Conservation (phyloP, 2,329 filamentous ascomycete species). For the Remersonia thermophila region DNA sequence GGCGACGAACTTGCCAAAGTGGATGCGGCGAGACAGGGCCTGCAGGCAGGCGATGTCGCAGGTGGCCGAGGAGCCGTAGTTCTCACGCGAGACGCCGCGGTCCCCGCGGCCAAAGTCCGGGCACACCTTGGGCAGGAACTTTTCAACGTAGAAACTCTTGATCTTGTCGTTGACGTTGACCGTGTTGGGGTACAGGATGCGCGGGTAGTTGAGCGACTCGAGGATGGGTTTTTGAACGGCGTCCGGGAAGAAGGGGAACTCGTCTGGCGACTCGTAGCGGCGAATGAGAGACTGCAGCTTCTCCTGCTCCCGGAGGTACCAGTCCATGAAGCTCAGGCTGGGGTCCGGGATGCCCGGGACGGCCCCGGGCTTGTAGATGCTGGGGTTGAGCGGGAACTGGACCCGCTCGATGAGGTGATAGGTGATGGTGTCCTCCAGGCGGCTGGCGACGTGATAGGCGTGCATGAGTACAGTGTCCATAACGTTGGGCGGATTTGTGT, state of each 20-base stretch:
- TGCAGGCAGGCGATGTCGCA: slow-evolving; percentile 86
- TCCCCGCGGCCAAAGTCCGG: slow-evolving; percentile 63
- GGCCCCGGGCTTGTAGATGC: slow-evolving; percentile 74
- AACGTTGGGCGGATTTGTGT: too few relatives aligned
- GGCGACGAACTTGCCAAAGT: slow-evolving; percentile 97
- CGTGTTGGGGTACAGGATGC: slow-evolving; percentile 74
- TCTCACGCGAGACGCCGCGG: slow-evolving; percentile 75
- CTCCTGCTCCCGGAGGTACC: slow-evolving; percentile 84
- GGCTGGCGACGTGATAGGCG: slow-evolving; percentile 39
- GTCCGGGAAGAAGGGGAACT: slow-evolving; percentile 91
- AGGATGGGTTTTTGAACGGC: slow-evolving; percentile 70
- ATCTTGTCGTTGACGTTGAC: slow-evolving; percentile 86
- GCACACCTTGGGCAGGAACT: slow-evolving; percentile 76
- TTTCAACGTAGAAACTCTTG: slow-evolving; percentile 70
- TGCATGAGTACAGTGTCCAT: not conserved
- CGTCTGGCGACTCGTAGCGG: slow-evolving; percentile 90
- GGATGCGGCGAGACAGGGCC: slow-evolving; percentile 77
- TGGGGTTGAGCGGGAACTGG: slow-evolving; percentile 88
- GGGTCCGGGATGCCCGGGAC: slow-evolving; percentile 57
- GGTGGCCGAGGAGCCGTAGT: slow-evolving; percentile 87
- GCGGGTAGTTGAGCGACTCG: slow-evolving; percentile 77
- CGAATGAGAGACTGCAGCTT: slow-evolving; percentile 83
- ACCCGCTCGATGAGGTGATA: slow-evolving; percentile 94
- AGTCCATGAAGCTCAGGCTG: slow-evolving; percentile 77
- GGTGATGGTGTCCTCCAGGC: slow-evolving; percentile 93